Percentiles rank a stretch among this genome's conserved stretches.
These are phyloP conservation scores for Taxillus chinensis DNA, from an alignment of 164 flowering plant species.

Conservation along the genomic window DNA sequence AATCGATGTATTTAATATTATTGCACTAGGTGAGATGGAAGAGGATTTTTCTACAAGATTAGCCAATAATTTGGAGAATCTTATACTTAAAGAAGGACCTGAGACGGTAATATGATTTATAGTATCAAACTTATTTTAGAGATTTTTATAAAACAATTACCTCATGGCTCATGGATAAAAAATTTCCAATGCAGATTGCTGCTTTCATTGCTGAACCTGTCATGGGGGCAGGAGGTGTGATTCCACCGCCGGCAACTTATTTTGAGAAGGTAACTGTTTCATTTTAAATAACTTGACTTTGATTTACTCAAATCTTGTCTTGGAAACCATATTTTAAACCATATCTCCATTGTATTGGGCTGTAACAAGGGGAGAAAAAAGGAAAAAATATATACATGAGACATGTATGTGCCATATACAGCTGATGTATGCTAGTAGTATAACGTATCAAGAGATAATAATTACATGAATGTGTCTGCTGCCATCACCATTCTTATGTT, in stretches of 20 bases:
- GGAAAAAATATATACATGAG: too few species aligned
- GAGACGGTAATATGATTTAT: conserved; percentile 55
- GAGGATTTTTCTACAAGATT: conserved; percentile 90
- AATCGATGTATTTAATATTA: conserved; percentile 3
- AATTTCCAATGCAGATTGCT: conserved; percentile 58
- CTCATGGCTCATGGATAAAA: not conserved
- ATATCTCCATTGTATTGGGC: too few species aligned
- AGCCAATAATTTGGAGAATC: conserved; percentile 81
- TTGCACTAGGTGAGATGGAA: conserved; percentile 72
- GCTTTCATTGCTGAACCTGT: conserved; percentile 99
- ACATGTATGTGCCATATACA: too few species aligned
- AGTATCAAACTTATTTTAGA: not conserved
- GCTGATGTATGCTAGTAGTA: too few species aligned
- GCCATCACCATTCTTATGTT: too few species aligned
- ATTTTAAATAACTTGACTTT: too few species aligned
- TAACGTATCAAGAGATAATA: too few species aligned
- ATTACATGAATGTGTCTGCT: too few species aligned
- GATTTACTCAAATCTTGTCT: too few species aligned
- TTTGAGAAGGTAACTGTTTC: conserved; percentile 63
- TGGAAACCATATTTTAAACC: too few species aligned
- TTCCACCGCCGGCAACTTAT: conserved; percentile 89
- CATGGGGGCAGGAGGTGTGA: conserved; percentile 99
- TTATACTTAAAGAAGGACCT: conserved; percentile 94
- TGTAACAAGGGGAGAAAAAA: too few species aligned
- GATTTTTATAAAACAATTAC: not conserved